Evolutionary conservation across 2,329 filamentous ascomycete genomes (phyloP), one percentile per base, ranked within the genome.

Genomic region (Fusarium stilboides): DNA sequence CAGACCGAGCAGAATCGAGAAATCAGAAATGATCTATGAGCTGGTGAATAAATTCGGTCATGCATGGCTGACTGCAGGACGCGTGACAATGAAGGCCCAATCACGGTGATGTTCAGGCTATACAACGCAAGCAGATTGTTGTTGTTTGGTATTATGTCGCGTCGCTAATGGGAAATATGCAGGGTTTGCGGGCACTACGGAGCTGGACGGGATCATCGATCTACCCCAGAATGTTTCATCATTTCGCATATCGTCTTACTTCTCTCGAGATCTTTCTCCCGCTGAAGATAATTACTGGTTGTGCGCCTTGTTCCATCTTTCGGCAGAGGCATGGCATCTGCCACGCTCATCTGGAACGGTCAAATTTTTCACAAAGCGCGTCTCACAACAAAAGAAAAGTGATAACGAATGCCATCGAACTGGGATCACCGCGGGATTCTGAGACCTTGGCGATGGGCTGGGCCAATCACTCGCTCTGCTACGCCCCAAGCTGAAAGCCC

Each of bases 401-500:
- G 43, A 28, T 34, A 37, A 46, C 22, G 17, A 52, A 49, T 28
- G 13, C 31, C 40, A 37, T 13, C 6, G 20, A 28, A 45, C 52
- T 17, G 37, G 66, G 52, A 47, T 69, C 8, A 57, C n/a, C 40
- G 43, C 14, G 43, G 54, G 31, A 56, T 52, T 56, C 59, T 65
- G 63, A 60, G 54, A 64, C 46, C 63, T 61, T 65, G 51, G 63
- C 55, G 19, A 46, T 65, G 20, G 24, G 34, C 36, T 36, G 33
- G 33, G 33, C 66, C 56, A 69, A 69, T 69, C 65, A 62, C 17
- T 28, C 20, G n/a, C 22, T 34, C 36, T 42, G 34, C 37, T 49
- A n/a, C 15, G 28, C 44, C 62, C 40, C 47, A 55, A 64, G 68
- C 63, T 62, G 63, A 64, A 47, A 34, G 43, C 68, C 68, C 68